A percentile compares a stretch with the other conserved stretches of the same genome.
Conservation (phyloP, 768 basidiomycete genomes). For the Rhizopogon vesiculosus region DNA sequence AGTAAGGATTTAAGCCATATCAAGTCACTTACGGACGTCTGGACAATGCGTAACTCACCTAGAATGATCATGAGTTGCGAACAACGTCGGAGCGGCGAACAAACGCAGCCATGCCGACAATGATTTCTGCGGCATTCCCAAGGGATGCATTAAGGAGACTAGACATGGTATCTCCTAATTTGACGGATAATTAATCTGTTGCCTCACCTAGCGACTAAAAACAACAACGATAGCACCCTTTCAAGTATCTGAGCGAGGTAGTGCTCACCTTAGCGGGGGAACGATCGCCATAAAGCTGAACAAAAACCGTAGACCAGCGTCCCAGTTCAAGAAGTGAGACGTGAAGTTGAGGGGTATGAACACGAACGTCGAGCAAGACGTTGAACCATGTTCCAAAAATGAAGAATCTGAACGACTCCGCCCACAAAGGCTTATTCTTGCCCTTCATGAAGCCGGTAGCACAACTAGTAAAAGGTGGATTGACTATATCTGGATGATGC, state of each 20-base stretch:
- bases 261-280: conserved; percentile 69
- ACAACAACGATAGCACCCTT: neutral
- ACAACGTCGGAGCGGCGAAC: neutral
- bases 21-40: conserved; percentile 64
- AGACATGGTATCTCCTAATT: conserved; percentile 80
- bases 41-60: conserved; percentile 85
- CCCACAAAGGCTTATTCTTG: conserved; percentile 63
- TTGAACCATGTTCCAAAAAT: conserved; percentile 69
- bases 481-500: conserved; percentile 9
- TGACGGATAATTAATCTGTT: conserved; percentile 74
- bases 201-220: conserved; percentile 70
- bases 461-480: conserved; percentile 19
- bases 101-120: conserved; percentile 84
- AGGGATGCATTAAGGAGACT: conserved; percentile 85
- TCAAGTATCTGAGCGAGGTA: neutral
- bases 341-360: conserved; percentile 72
- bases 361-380: conserved; percentile 50
- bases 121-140: conserved; percentile 84
- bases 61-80: conserved; percentile 6
- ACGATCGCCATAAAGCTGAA: conserved; percentile 83
- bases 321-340: conserved; percentile 66
- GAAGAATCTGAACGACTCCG: conserved; percentile 53
- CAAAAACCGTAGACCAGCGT: conserved; percentile 66
- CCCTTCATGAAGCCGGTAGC: conserved; percentile 37
- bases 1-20: conserved; percentile 66